These are phyloP conservation scores for Dendrobium catenatum DNA, from an alignment of 106 monocot genomes.

Conservation along the genomic window DNA sequence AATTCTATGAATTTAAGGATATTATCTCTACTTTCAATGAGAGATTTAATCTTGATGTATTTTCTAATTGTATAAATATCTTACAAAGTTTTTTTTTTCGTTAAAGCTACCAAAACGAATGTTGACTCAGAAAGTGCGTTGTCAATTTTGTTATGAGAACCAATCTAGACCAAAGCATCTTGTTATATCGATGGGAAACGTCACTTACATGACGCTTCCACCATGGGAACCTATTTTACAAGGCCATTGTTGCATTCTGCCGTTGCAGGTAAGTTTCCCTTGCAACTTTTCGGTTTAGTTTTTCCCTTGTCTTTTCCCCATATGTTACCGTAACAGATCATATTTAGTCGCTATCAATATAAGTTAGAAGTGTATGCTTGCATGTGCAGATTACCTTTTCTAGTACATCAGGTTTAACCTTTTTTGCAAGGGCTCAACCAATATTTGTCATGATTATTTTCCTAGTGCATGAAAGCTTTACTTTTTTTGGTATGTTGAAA, in stretches of 20 bases:
- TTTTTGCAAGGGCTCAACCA: no score
- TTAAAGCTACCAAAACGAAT: constrained; percentile 15
- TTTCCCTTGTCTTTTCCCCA: neutral
- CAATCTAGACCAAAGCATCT: constrained; percentile 80
- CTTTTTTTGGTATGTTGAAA: neutral
- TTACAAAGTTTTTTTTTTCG: no score
- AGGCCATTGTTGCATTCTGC: constrained; percentile 90
- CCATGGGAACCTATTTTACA: constrained; percentile 64
- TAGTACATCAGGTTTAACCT: neutral
- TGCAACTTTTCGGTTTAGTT: neutral
- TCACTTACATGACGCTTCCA: constrained; percentile 84
- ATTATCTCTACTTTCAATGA: no score
- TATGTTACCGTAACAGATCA: no score
- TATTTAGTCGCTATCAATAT: neutral
- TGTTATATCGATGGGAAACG: constrained; percentile 77
- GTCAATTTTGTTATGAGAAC: constrained; percentile 84
- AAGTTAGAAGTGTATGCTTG: neutral
- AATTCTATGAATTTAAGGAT: no score
- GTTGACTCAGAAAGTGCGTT: constrained; percentile 69
- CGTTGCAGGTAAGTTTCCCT: constrained; percentile 50
- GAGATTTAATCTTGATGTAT: no score
- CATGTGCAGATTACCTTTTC: neutral
- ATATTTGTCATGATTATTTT: no score
- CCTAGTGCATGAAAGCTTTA: no score
- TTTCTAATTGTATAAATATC: no score